phyloP scores from a whole-genome alignment of 345 rosid genomes.

The Corymbia maculata region DNA sequence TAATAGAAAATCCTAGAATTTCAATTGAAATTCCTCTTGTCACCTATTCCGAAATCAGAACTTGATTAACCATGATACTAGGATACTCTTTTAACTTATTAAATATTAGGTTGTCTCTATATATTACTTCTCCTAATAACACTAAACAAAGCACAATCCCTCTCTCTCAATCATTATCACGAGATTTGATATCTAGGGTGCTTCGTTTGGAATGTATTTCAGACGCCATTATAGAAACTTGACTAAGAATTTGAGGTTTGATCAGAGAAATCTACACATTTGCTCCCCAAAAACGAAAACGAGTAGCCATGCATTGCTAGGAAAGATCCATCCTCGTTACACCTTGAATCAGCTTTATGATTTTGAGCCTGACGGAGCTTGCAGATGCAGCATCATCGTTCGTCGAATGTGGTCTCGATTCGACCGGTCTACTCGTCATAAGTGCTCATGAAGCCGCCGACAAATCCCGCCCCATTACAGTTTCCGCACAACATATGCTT shows the following conservation, averaged over 20 bases:
- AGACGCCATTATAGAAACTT: background rate
- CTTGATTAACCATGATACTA: background rate
- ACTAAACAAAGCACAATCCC: background rate
- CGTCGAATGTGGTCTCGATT: background rate
- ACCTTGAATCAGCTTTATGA: background rate
- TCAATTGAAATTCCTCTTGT: background rate
- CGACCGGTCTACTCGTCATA: slow-evolving; percentile 17
- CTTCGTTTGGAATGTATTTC: background rate
- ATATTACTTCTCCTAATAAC: background rate
- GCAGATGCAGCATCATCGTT: background rate
- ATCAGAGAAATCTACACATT: background rate
- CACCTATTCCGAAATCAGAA: background rate
- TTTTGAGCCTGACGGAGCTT: background rate
- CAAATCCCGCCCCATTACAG: slow-evolving; percentile 61
- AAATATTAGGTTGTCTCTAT: background rate
- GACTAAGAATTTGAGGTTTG: background rate
- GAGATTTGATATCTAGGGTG: background rate
- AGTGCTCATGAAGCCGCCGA: slow-evolving; percentile 64
- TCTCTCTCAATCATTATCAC: background rate
- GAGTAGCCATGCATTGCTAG: background rate
- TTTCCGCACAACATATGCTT: slow-evolving; percentile 44
- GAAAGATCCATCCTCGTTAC: background rate
- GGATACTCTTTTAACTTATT: background rate
- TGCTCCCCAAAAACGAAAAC: background rate
- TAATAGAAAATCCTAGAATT: background rate